A percentile compares a stretch with the other conserved stretches of the same genome.
Evolutionary conservation across 441 rosid species (phyloP).

Genomic region (Populus tomentosa): DNA sequence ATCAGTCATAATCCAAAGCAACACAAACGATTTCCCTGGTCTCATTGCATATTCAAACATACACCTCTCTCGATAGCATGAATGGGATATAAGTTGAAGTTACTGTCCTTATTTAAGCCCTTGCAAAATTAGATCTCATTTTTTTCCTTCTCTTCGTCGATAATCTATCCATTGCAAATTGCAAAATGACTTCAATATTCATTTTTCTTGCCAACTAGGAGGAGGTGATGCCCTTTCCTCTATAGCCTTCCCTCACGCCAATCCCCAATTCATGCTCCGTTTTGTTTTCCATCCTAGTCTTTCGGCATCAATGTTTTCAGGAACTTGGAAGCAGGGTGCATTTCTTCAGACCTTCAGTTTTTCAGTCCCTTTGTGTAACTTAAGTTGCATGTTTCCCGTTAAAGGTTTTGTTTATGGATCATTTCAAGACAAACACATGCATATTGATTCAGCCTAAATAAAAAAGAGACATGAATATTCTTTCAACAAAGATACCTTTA

Average conservation of each 20-base stretch:
- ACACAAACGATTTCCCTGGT: not conserved
- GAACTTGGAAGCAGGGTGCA: no score
- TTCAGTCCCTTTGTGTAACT: not conserved
- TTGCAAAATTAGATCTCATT: no score
- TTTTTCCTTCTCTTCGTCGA: not conserved
- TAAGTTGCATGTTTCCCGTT: not conserved
- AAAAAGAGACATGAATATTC: not conserved
- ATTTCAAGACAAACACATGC: not conserved
- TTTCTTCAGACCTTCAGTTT: no score
- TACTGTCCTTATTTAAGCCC: not conserved
- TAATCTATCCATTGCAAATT: not conserved
- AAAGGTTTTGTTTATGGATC: not conserved
- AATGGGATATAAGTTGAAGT: not conserved
- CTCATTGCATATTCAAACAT: not conserved
- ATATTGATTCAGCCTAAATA: not conserved
- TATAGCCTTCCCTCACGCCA: no score
- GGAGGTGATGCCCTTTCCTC: no score
- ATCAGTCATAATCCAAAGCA: not conserved
- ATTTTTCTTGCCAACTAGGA: no score
- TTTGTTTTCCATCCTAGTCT: no score
- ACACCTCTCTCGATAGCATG: not conserved
- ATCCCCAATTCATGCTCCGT: no score
- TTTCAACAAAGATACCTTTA: constrained; percentile 60
- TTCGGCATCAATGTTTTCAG: no score
- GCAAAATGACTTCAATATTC: no score